Evolutionary conservation across 805 yeast species (phyloP), one percentile per base, ranked within the genome.

Genomic region (Ogataea glucozyma): DNA sequence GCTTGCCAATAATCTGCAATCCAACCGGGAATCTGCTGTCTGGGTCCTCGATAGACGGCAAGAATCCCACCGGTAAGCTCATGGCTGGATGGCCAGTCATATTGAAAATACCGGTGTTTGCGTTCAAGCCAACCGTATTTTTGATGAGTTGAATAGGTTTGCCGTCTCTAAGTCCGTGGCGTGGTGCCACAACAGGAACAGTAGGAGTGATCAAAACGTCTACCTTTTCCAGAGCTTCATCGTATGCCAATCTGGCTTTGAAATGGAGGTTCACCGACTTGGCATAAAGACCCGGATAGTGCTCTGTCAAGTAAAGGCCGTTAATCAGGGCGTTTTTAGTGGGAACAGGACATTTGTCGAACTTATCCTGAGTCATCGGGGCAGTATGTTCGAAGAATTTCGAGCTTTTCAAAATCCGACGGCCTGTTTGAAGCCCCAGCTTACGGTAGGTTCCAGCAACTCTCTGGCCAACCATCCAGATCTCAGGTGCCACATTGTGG

Each of bases 11-110:
- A 1, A 67, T 51, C 47, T 67, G 71, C 42, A 67, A 42, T 14
- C 69, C 67, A 12, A 64, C 66, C 11, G 72, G 72, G 32, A 67
- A 57, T 33, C 56, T 62, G 40, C 51, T 44, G 10, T 56, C 57
- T n/a, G 60, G 59, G 21, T 61, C 62, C 30, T 64, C 69, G 5
- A 44, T 16, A 7, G 61, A 51, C 10, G 62, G 57, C 37, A 66
- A 48, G 44, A 61, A 51, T 4, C 69, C 67, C 26, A 61, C 51
- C 2, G 71, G 70, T 17, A 66, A 48, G 31, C 58, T 62, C 49
- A 66, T 30, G 3, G 69, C 67, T 16, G 71, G 71, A 45, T 66
- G 69, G 9, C 71, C 71, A 16, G 67, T 62, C 39, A 59, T 56
- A 44, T 66, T 58, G 53, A 66, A 66, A 20, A 64, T 62, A 26